A percentile compares a stretch with the other conserved stretches of the same genome.
These are phyloP conservation scores for Lodderomyces oxycetoniae DNA, from an alignment of 1,139 yeast genomes.

Conservation along the genomic window DNA sequence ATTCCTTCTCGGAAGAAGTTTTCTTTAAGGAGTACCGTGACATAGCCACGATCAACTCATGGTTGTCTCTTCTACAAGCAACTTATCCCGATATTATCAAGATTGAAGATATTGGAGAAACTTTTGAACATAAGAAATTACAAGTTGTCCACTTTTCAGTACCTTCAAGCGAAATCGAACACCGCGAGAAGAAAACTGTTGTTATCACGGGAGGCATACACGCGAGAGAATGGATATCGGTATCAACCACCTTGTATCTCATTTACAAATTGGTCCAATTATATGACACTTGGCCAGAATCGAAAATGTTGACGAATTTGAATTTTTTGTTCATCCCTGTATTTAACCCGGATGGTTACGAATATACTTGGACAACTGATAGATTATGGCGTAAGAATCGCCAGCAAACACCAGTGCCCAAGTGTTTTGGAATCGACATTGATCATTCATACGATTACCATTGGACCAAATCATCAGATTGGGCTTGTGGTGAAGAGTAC, in stretches of 20 bases:
- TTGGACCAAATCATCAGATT: constrained; percentile 59
- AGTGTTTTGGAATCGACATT: constrained; percentile 78
- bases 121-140: constrained; percentile 68
- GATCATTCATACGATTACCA: constrained; percentile 81
- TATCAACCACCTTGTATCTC: constrained; percentile 62
- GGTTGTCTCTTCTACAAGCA: constrained; percentile 58
- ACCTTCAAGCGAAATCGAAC: constrained; percentile 38
- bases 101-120: constrained; percentile 66
- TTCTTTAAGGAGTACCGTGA: constrained; percentile 74
- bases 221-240: constrained; percentile 88
- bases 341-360: constrained; percentile 88
- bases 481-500: constrained; percentile 81
- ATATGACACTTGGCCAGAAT: constrained; percentile 40
- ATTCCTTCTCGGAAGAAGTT: constrained; percentile 36
- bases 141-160: constrained; percentile 61
- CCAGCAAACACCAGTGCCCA: constrained; percentile 63
- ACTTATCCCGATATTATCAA: constrained; percentile 55
- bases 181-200: constrained; percentile 55
- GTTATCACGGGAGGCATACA: constrained; percentile 82
- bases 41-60: constrained; percentile 61
- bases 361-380: constrained; percentile 72
- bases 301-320: constrained; percentile 35
- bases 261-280: constrained; percentile 52
- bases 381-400: constrained; percentile 88
- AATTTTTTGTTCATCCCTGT: constrained; percentile 80